These are phyloP conservation scores for Moesziomyces sp. DNA, from an alignment of 1,284 basidiomycete genomes.

Conservation along the genomic window DNA sequence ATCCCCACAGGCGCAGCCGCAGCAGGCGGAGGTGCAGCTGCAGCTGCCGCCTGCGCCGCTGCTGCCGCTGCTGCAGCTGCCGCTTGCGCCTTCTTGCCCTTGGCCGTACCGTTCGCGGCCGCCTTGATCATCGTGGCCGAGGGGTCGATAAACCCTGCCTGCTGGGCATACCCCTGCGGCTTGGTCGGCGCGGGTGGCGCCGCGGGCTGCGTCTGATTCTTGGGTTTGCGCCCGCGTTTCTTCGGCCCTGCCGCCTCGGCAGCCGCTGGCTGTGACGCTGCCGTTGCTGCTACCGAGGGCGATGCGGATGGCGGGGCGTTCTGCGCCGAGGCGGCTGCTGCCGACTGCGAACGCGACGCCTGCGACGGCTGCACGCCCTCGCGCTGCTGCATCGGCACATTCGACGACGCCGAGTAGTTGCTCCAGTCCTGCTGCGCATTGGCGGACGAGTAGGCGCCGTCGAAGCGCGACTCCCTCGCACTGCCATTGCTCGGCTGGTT, in stretches of 20 bases:
- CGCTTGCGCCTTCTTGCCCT: constrained; percentile 25
- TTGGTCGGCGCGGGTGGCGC: constrained; percentile 13
- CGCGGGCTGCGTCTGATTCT: constrained; percentile 20
- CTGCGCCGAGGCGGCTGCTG: not conserved
- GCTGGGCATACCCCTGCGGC: constrained; percentile 10
- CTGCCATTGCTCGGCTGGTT: constrained; percentile 4
- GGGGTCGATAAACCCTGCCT: constrained; percentile 33
- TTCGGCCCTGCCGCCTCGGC: constrained; percentile 12
- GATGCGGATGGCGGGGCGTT: constrained; percentile 14
- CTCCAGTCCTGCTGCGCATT: constrained; percentile 38
- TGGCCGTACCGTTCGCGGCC: constrained; percentile 22
- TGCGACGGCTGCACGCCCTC: constrained; percentile 4
- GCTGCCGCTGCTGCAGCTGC: constrained; percentile 14
- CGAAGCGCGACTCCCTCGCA: constrained; percentile 28
- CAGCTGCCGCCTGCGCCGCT: constrained; percentile 11
- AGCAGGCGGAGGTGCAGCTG: constrained; percentile 11
- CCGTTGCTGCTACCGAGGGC: constrained; percentile 8
- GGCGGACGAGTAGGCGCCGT: constrained; percentile 29
- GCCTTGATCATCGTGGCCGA: constrained; percentile 43
- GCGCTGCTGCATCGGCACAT: constrained; percentile 2
- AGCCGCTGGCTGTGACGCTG: constrained; percentile 6
- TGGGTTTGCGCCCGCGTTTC: constrained; percentile 42
- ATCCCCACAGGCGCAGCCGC: constrained; percentile 10
- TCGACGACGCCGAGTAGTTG: constrained; percentile 30
- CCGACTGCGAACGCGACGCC: constrained; percentile 26